Base-by-base conservation (phyloP, 495 filamentous ascomycete genomes). In the Penicillium pancosmium region DNA sequence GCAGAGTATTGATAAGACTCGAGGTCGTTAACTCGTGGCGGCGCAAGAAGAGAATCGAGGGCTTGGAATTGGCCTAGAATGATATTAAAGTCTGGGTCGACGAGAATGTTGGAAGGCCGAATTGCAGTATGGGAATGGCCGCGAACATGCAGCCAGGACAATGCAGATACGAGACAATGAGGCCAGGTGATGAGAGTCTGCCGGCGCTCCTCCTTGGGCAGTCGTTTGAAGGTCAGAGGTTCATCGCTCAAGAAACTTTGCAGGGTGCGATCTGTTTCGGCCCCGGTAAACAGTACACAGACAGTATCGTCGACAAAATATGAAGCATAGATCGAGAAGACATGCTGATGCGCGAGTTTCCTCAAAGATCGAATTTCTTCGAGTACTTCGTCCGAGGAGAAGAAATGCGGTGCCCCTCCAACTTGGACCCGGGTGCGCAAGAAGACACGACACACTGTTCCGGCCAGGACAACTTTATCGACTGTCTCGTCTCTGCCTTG, bases 1-100 rank as follows among this genome's bases (percentile, higher is more conserved):
- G 93, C 86, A 1, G 88, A 88, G 64, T 96, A 94, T 60, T 95
- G 88, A 74, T 97, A 97, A 35, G 82, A 80, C 67, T 98, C 93
- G 35, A 87, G 86, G 60, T 93, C 91, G 54, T 85, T 72, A 35
- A 81, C 65, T 73, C 83, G 71, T 48, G 75, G 68, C 53, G 79
- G 68, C 61, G 81, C 62, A 59, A 78, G 71, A 76, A 86, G 67
- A 31, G 84, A 75, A 72, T 86, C 76, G 70, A 90, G 71, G 10
- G 81, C 84, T 48, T 87, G 85, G 63, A 85, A 89, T 64, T 95
- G 91, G 34, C 86, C 81, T 40, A 94, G 84, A 65, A 86, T 89
- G 53, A 96, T 86, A 38, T 82, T 78, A 64, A 90, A 89, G 36
- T 87, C 78, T 50, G 78, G 68, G 62, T 93, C 86, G 64, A 96